Conservation (phyloP, 306 rosid genomes). For the Purshia tridentata region DNA sequence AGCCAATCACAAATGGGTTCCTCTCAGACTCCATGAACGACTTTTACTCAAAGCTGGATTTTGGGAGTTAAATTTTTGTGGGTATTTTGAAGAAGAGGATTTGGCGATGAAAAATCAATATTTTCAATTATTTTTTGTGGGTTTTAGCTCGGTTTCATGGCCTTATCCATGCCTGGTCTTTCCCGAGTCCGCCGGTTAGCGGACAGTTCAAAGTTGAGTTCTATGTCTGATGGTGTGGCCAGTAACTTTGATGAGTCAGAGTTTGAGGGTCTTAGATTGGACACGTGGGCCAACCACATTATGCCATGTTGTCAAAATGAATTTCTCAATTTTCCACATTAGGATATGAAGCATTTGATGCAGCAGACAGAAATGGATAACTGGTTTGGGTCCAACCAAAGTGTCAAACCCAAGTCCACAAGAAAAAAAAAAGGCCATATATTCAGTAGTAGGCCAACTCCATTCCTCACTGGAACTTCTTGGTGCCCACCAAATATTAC, state of each 20-base stretch:
- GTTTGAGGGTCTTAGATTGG: not conserved
- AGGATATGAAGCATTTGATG: too few relatives aligned
- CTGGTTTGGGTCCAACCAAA: slow-evolving; percentile 6
- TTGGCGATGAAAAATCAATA: not conserved
- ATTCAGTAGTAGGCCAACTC: too few relatives aligned
- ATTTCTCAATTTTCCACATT: too few relatives aligned
- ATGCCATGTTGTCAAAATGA: not conserved
- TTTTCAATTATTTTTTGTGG: not conserved
- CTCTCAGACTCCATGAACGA: slow-evolving; percentile 12
- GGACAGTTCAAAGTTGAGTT: slow-evolving; percentile 24
- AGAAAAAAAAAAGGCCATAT: too few relatives aligned
- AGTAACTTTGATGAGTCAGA: not conserved
- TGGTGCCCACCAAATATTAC: too few relatives aligned
- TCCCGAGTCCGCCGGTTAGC: slow-evolving; percentile 11
- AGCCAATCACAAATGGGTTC: slow-evolving; percentile 14
- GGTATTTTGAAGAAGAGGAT: not conserved
- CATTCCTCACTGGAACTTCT: too few relatives aligned
- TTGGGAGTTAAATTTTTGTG: not conserved
- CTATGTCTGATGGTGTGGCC: slow-evolving; percentile 8
- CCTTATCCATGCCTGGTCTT: slow-evolving; percentile 27
- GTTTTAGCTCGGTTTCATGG: slow-evolving; percentile 18
- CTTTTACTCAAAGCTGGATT: not conserved
- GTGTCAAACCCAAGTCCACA: not conserved
- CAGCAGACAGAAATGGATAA: not conserved
- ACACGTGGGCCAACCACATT: not conserved